Evolutionary conservation across 495 filamentous ascomycete species (phyloP), one percentile per base, ranked within the genome.

Genomic region (Extremus antarcticus): DNA sequence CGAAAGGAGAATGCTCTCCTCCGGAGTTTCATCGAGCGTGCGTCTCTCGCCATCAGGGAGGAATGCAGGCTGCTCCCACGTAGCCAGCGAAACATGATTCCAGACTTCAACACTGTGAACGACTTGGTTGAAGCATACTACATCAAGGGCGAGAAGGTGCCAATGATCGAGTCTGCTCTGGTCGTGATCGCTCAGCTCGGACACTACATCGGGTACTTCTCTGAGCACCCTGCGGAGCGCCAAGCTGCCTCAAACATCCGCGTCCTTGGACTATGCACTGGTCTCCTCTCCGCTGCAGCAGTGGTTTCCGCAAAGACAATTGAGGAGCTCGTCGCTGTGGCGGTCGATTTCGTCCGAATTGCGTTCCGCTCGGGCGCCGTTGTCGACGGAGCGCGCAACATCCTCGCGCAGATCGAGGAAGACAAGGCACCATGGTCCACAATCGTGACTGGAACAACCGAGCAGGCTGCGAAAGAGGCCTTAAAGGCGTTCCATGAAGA

Each of bases 161-260:
- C 78, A 10, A 78, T 82, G 63, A 59, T 80, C 68, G 74, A 88
- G 62, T 85, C 81, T 59, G 81, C 81, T 8, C 70, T 90, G 55
- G 72, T 86, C 32, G 83, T 80, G 45, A 79, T 86, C 43, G 76
- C 84, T 25, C 86, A 92, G 64, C 62, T 90, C 22, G 83, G 77
- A 45, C 81, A 85, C 59, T 90, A 87, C 59, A 85, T 90, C 56
- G 79, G 85, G 84, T 80, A 80, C 57, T 76, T 77, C 59, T 73
- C 72, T 19, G 71, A 78, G 55, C 64, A 71, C 40, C 78, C 76
- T 50, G 67, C 73, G 2, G 64, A 71, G 25, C 54, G 70, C 25
- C 70, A 73, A 32, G 67, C 73, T 10, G 66, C 59, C 2, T 55
- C 63, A 17, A 66, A 75, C 47, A 79, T 76, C 13, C 71, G 70